phyloP scores from a whole-genome alignment of 2,329 filamentous ascomycete genomes.

The Aspergillus sclerotialis region DNA sequence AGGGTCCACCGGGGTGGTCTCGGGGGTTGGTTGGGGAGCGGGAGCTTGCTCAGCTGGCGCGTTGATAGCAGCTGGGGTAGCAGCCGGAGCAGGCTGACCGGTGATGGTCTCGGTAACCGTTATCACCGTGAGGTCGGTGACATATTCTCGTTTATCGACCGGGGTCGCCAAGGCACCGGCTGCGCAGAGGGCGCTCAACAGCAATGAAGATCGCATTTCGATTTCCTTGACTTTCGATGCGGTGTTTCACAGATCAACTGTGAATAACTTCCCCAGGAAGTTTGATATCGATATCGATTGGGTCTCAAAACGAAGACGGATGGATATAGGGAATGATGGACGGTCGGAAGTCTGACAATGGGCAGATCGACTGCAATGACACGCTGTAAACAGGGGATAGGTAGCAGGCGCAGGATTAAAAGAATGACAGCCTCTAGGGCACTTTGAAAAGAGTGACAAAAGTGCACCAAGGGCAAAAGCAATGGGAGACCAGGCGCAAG shows the following conservation, averaged over 20 bases:
- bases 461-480: conserved; percentile 14
- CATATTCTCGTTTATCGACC: conserved; percentile 27
- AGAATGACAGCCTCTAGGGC: conserved; percentile 27
- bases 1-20: conserved; percentile 1
- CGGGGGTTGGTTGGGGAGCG: neutral
- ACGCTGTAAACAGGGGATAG: conserved; percentile 4
- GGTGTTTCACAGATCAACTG: conserved; percentile 26
- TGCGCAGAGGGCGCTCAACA: conserved; percentile 31
- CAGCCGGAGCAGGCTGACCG: conserved; percentile 7
- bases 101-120: conserved; percentile 33
- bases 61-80: conserved; percentile 8
- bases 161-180: conserved; percentile 26
- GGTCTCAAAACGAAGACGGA: conserved; percentile 1
- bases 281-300: no score
- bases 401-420: conserved; percentile 14
- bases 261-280: conserved; percentile 32
- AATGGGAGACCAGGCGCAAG: conserved; percentile 10
- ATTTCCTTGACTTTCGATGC: conserved; percentile 6
- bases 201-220: conserved; percentile 28
- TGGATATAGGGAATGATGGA: conserved; percentile 6
- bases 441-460: conserved; percentile 27
- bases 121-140: conserved; percentile 29
- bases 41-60: conserved; percentile 4
- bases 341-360: conserved; percentile 8
- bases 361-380: conserved; percentile 30